Evolutionary conservation across 495 filamentous ascomycete species (phyloP).

Genomic region (Neurospora sp.): DNA sequence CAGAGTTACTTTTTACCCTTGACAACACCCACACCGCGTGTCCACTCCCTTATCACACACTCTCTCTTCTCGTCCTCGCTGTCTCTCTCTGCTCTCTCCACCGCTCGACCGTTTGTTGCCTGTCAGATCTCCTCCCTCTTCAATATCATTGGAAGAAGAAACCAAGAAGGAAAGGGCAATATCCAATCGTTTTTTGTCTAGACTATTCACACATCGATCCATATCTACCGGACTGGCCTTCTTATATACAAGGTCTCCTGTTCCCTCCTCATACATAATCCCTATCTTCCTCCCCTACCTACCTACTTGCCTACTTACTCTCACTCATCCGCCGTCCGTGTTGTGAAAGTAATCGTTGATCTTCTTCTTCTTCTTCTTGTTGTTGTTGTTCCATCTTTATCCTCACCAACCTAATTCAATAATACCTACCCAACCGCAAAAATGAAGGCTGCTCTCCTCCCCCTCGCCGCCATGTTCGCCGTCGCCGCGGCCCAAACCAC

Average conservation of each 20-base stretch:
- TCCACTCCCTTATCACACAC: neutral
- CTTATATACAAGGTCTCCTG: neutral
- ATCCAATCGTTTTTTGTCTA: neutral
- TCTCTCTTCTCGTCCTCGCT: neutral
- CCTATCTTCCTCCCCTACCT: neutral
- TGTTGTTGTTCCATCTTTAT: neutral
- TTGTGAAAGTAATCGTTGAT: neutral
- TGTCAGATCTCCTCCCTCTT: neutral
- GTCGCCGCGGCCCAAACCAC: conserved; percentile 19
- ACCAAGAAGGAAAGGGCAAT: neutral
- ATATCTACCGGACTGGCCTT: neutral
- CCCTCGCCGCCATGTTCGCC: conserved; percentile 22
- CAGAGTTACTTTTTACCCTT: neutral
- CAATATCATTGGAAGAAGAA: neutral
- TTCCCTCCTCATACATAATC: neutral
- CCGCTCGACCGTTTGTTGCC: neutral
- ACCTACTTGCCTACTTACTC: neutral
- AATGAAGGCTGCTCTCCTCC: conserved; percentile 28
- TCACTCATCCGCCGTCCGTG: neutral
- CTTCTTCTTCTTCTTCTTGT: neutral
- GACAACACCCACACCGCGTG: neutral
- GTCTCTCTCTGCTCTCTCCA: neutral
- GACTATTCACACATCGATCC: neutral
- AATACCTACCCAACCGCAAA: conserved; percentile 5
- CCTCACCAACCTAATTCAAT: neutral